These are phyloP conservation scores for Dinochytrium kinnereticum DNA, from an alignment of 371 early-diverging fungal species.

Conservation along the genomic window DNA sequence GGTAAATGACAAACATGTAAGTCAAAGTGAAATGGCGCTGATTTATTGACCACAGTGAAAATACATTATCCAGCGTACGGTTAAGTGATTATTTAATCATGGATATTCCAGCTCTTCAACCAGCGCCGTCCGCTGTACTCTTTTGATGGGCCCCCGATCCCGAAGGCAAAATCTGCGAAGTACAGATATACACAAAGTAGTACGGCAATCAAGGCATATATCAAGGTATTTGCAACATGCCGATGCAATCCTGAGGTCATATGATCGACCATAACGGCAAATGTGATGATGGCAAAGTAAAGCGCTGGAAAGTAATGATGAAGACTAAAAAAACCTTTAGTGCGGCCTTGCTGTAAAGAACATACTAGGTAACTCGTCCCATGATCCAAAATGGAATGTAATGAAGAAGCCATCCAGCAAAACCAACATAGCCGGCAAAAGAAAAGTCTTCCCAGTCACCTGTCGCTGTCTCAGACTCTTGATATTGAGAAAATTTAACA, in stretches of 20 bases:
- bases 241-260: slow-evolving; percentile 33
- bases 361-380: slow-evolving; percentile 92
- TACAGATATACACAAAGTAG: slow-evolving; percentile 64
- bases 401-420: slow-evolving; percentile 94
- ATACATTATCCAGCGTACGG: too few species aligned
- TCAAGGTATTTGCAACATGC: slow-evolving; percentile 30
- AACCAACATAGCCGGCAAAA: slow-evolving; percentile 70
- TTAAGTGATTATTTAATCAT: slow-evolving; percentile 41
- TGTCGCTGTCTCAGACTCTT: background rate
- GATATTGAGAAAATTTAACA: background rate
- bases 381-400: slow-evolving; percentile 97
- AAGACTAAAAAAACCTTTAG: slow-evolving; percentile 51
- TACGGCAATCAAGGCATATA: slow-evolving; percentile 42
- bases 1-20: too few species aligned
- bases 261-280: slow-evolving; percentile 77
- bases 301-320: slow-evolving; percentile 99
- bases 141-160: slow-evolving; percentile 73
- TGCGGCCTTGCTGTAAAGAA: background rate
- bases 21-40: too few species aligned
- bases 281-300: slow-evolving; percentile 88
- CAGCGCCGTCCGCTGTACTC: slow-evolving; percentile 59
- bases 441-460: slow-evolving; percentile 71
- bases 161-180: slow-evolving; percentile 85
- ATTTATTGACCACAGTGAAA: too few species aligned
- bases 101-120: slow-evolving; percentile 66